Evolutionary conservation across 2,329 filamentous ascomycete genomes (phyloP).

Genomic region (Fusarium graminum): DNA sequence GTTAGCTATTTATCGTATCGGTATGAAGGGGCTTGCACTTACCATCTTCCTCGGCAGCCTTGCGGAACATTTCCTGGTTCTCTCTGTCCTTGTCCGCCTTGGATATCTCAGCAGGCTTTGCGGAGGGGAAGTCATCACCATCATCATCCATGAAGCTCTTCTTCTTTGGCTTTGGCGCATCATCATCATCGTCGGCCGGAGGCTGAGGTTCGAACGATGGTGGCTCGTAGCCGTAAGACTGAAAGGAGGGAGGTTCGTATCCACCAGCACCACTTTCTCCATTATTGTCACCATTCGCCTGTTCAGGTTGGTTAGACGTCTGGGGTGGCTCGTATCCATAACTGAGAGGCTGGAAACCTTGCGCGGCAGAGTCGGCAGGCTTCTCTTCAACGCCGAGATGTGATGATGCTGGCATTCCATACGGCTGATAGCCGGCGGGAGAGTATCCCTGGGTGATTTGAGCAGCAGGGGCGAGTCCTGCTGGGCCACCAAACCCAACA

Average conservation of each 20-base stretch:
- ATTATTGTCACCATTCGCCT: conserved; percentile 29
- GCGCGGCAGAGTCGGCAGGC: conserved; percentile 38
- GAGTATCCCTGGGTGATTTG: conserved; percentile 44
- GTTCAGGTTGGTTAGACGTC: conserved; percentile 46
- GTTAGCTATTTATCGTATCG: conserved; percentile 28
- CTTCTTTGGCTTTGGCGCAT: conserved; percentile 74
- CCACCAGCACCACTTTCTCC: conserved; percentile 56
- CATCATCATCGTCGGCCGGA: conserved; percentile 58
- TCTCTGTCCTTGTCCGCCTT: conserved; percentile 79
- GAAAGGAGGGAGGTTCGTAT: conserved; percentile 73
- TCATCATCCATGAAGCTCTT: conserved; percentile 87
- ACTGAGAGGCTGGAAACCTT: conserved; percentile 61
- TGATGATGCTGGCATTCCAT: conserved; percentile 47
- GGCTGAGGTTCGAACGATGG: conserved; percentile 67
- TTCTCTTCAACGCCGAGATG: conserved; percentile 21
- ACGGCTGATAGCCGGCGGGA: conserved; percentile 49
- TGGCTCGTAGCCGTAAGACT: conserved; percentile 70
- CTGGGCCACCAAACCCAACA: conserved; percentile 11
- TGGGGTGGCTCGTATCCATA: conserved; percentile 67
- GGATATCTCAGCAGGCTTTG: conserved; percentile 67
- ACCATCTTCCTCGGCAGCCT: conserved; percentile 83
- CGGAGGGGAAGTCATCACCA: conserved; percentile 74
- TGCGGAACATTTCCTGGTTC: conserved; percentile 87
- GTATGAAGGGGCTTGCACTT: conserved; percentile 50
- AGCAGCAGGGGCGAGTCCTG: conserved; percentile 45